These are phyloP conservation scores for Salisapilia sapeloensis DNA, from an alignment of 352 stramenopile species.

Conservation along the genomic window DNA sequence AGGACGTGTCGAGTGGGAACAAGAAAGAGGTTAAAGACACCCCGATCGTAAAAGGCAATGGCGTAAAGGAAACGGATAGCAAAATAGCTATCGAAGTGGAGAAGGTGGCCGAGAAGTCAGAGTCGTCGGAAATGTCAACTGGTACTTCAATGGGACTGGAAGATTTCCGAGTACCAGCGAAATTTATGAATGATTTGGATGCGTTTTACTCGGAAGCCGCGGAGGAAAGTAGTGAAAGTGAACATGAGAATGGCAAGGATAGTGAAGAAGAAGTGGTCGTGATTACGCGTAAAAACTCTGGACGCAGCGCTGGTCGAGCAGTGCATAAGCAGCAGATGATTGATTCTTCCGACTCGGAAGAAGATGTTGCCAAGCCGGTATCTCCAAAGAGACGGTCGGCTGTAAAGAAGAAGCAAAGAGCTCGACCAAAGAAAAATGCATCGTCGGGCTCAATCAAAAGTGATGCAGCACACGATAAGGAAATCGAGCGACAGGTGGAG, in stretches of 20 bases:
- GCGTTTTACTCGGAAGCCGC: constrained; percentile 70
- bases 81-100: constrained; percentile 5
- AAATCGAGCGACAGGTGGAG: too few species aligned
- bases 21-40: constrained; percentile 1
- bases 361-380: too few species aligned
- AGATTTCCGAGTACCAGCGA: constrained; percentile 57
- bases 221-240: too few species aligned
- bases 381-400: constrained; percentile 2
- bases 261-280: constrained; percentile 44
- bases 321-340: constrained; percentile 66
- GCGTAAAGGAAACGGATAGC: not conserved
- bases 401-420: constrained; percentile 1
- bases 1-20: constrained; percentile 1
- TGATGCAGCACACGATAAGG: too few species aligned
- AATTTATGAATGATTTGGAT: constrained; percentile 35
- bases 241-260: constrained; percentile 12
- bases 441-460: too few species aligned
- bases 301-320: constrained; percentile 7
- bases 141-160: constrained; percentile 28
- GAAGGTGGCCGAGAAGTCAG: not conserved
- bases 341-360: constrained; percentile 28
- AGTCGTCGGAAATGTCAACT: constrained; percentile 7
- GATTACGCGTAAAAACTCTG: too few species aligned
- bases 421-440: too few species aligned
- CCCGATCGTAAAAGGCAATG: not conserved